Evolutionary conservation across 768 basidiomycete genomes (phyloP), one percentile per base, ranked within the genome.

Genomic region (Lactarius sp.): DNA sequence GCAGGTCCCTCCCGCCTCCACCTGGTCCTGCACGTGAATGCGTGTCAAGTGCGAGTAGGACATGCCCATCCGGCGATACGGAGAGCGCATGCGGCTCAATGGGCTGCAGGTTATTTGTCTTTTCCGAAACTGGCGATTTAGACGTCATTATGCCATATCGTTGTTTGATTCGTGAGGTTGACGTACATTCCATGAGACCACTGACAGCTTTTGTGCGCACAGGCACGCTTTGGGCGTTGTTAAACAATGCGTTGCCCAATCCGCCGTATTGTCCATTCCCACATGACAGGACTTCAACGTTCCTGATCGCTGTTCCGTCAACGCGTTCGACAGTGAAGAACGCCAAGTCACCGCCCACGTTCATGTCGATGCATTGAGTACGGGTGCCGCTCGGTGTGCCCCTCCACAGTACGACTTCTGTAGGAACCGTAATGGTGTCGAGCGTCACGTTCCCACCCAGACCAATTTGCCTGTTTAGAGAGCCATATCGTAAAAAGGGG

Each of bases 211-310:
- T 93, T 2, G 88, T 87, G 60, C 85, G 85, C 0, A 83, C 77
- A 3, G 92, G 94, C 41, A 77, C 77, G 50, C 85, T 81, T 69
- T 90, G 89, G 0, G 85, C 85, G 61, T 82, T 91, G 69, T 82
- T 89, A 76, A 82, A 92, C 18, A 76, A 68, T 0, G 77, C 81
- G 65, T 81, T 88, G 3, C 89, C 90, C 12, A 92, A 78, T 16
- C 87, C 88, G 16, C 94, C 92, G 73, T 82, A 88, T 70, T 91
- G 86, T 1, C 93, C 94, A 70, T 91, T 90, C 2, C 93, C 92
- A 69, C 87, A 88, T 63, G 88, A 83, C 34, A 94, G 80, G 2
- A 94, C 67, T 65, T 86, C 83, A 14, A 85, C 70, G 52, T 75
- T 75, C 33, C 70, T 73, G 46, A 73, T 74, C 5, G 76, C 66